These are phyloP conservation scores for Tremellales sp. DNA, from an alignment of 1,284 basidiomycete species.

Conservation along the genomic window DNA sequence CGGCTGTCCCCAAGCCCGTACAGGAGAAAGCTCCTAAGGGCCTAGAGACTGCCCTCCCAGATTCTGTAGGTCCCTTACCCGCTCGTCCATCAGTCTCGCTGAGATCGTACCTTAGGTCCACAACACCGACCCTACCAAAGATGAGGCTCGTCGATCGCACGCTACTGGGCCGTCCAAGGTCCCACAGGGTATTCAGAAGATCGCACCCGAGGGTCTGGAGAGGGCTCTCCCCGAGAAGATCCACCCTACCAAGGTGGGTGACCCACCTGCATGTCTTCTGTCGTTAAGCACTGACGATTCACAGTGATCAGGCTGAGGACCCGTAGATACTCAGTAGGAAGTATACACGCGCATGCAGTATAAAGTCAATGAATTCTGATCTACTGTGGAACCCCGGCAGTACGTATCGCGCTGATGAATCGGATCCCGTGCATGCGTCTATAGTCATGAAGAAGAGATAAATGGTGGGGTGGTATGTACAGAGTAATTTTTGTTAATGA, in stretches of 20 bases:
- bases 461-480: too few relatives aligned
- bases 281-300: too few relatives aligned
- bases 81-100: neutral
- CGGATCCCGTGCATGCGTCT: too few relatives aligned
- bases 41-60: constrained; percentile 19
- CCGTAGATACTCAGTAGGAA: too few relatives aligned
- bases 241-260: constrained; percentile 23
- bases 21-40: constrained; percentile 19
- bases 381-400: too few relatives aligned
- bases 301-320: too few relatives aligned
- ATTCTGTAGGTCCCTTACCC: constrained; percentile 14
- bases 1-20: constrained; percentile 17
- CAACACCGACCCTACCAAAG: constrained; percentile 19
- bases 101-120: constrained; percentile 7
- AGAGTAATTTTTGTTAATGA: too few relatives aligned
- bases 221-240: constrained; percentile 23
- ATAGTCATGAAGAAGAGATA: neutral
- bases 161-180: constrained; percentile 25
- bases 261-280: too few relatives aligned
- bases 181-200: constrained; percentile 31
- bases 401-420: too few relatives aligned
- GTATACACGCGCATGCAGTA: too few relatives aligned
- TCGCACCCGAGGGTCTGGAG: constrained; percentile 25
- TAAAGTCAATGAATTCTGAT: too few relatives aligned
- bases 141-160: constrained; percentile 16